Evolutionary conservation across 2,329 filamentous ascomycete genomes (phyloP).

Genomic region (Fusarium lyarnte): DNA sequence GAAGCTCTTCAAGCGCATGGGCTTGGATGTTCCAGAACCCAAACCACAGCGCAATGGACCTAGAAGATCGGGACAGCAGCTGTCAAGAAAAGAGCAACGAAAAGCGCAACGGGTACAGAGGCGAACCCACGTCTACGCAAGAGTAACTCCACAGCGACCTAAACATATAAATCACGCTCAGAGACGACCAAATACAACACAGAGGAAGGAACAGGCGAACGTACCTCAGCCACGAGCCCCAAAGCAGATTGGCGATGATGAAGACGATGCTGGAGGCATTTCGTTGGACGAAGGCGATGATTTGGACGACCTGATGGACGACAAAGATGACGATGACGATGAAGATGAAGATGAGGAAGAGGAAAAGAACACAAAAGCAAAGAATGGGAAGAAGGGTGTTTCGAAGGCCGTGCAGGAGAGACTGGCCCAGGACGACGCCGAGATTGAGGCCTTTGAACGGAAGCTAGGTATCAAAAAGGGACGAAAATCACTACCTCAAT

Average conservation of each 20-base stretch:
- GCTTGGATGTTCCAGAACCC: conserved; percentile 44
- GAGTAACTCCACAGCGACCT: conserved; percentile 22
- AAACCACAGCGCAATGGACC: conserved; percentile 18
- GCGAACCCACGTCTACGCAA: conserved; percentile 55
- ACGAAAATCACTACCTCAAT: conserved; percentile 76
- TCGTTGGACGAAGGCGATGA: conserved; percentile 41
- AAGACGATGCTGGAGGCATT: conserved; percentile 11
- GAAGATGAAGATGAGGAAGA: conserved; percentile 30
- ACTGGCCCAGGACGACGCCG: conserved; percentile 83
- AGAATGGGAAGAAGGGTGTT: conserved; percentile 39
- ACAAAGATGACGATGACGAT: conserved; percentile 29
- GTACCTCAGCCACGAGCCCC: conserved; percentile 2
- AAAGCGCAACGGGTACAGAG: conserved; percentile 72
- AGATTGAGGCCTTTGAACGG: conserved; percentile 88
- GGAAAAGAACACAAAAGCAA: conserved; percentile 42
- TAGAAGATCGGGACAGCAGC: conserved; percentile 27
- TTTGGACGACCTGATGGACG: conserved; percentile 36
- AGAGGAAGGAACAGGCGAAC: not conserved
- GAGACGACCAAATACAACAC: conserved; percentile 1
- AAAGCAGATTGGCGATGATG: conserved; percentile 16
- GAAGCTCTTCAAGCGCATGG: conserved; percentile 52
- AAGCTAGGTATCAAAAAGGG: conserved; percentile 83
- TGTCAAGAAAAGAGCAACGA: conserved; percentile 70
- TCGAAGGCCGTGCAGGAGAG: conserved; percentile 55
- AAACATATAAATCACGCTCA: not conserved